Evolutionary conservation across 441 rosid genomes (phyloP).

Genomic region (Syzygium syzygioides): DNA sequence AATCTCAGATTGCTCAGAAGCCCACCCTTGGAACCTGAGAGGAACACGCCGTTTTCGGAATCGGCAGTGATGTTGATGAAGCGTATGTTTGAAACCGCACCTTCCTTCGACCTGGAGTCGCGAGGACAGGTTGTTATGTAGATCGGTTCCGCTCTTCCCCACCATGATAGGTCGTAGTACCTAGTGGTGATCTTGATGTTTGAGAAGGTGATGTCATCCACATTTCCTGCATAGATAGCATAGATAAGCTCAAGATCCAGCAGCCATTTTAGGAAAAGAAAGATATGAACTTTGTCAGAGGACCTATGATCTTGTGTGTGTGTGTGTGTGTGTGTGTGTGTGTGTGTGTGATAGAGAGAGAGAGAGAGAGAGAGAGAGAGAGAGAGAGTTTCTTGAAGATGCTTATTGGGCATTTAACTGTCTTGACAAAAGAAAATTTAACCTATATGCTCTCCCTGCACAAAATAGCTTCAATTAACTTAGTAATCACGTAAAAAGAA

Average conservation of each 20-base stretch:
- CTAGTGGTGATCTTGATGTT: constrained; percentile 77
- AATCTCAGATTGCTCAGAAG: constrained; percentile 51
- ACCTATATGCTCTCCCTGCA: not conserved
- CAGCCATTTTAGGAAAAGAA: not conserved
- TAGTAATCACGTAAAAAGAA: not conserved
- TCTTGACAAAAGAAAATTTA: not conserved
- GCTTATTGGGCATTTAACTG: not conserved
- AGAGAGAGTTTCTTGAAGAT: not conserved
- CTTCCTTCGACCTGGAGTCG: constrained; percentile 29
- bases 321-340: too few relatives aligned
- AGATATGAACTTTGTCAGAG: not conserved
- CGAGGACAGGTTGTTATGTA: constrained; percentile 79
- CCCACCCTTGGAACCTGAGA: constrained; percentile 72
- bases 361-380: not conserved
- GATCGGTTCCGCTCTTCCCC: constrained; percentile 95
- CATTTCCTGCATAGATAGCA: constrained; percentile 59
- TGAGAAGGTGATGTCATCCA: constrained; percentile 62
- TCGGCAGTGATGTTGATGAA: constrained; percentile 60
- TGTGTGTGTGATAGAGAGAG: not conserved
- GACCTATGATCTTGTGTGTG: not conserved
- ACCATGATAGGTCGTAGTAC: constrained; percentile 85
- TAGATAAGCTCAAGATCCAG: not conserved
- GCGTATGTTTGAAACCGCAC: constrained; percentile 50
- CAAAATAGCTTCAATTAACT: not conserved
- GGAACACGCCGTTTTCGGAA: constrained; percentile 78